Conservation (phyloP, 768 basidiomycete genomes). For the Galerina sulciceps region DNA sequence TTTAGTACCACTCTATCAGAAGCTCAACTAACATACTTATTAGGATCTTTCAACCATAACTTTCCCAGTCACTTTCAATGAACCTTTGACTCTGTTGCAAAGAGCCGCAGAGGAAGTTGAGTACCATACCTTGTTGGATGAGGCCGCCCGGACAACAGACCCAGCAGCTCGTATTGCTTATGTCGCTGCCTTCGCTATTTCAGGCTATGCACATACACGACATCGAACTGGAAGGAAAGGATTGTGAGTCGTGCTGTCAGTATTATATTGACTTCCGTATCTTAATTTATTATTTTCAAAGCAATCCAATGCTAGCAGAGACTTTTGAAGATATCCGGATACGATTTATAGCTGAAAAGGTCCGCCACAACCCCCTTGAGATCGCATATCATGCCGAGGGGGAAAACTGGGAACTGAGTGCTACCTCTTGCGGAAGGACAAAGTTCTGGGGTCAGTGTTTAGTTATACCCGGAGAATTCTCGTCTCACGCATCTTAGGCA, state of each 20-base stretch:
- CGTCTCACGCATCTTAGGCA: conserved; percentile 53
- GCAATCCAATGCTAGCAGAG: conserved; percentile 88
- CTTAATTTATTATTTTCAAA: conserved; percentile 26
- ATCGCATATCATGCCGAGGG: conserved; percentile 89
- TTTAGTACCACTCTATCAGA: conserved; percentile 1
- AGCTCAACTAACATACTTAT: background rate
- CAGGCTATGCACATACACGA: conserved; percentile 80
- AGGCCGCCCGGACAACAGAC: conserved; percentile 62
- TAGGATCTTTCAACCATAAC: conserved; percentile 84
- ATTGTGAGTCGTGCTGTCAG: conserved; percentile 60
- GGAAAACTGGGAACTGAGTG: conserved; percentile 72
- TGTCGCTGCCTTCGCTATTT: conserved; percentile 85
- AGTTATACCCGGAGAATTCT: conserved; percentile 6
- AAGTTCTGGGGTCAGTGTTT: conserved; percentile 83
- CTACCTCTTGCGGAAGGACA: conserved; percentile 81
- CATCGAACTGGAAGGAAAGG: conserved; percentile 85
- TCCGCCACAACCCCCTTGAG: conserved; percentile 81
- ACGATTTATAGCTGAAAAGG: conserved; percentile 88
- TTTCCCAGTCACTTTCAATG: conserved; percentile 90
- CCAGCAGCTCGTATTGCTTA: conserved; percentile 72
- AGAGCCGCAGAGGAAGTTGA: conserved; percentile 84
- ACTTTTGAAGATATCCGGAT: conserved; percentile 85
- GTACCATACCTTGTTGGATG: conserved; percentile 70
- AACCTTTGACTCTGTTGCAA: conserved; percentile 84
- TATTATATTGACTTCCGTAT: background rate